These are phyloP conservation scores for Fraxinus velutina DNA, from an alignment of 305 asterid species.

Conservation along the genomic window DNA sequence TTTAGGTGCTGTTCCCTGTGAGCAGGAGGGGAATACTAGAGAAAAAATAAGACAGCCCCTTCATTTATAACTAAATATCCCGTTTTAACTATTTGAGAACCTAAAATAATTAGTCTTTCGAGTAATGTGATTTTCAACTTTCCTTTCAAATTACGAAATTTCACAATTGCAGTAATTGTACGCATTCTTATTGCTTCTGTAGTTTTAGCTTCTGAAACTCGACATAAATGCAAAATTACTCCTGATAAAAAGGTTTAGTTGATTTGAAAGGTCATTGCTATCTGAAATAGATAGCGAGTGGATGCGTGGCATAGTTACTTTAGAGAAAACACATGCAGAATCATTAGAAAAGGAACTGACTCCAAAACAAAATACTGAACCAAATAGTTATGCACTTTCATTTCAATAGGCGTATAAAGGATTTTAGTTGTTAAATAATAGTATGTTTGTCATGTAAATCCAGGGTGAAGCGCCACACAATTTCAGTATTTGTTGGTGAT, in stretches of 20 bases:
- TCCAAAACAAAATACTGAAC: neutral
- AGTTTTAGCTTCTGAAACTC: neutral
- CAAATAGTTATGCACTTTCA: neutral
- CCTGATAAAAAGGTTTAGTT: neutral
- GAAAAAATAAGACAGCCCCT: neutral
- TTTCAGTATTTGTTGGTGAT: constrained; percentile 94
- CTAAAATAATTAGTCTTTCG: neutral
- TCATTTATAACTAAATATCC: neutral
- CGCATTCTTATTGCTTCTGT: neutral
- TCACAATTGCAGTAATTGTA: neutral
- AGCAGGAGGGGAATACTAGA: neutral
- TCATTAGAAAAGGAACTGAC: neutral
- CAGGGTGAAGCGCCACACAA: constrained; percentile 78
- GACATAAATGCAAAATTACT: neutral
- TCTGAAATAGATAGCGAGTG: neutral
- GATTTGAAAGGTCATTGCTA: neutral
- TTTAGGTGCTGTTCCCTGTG: neutral
- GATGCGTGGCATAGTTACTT: neutral
- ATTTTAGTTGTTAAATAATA: neutral
- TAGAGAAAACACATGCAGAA: neutral
- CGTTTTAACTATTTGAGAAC: neutral
- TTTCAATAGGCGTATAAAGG: neutral
- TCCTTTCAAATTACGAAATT: neutral
- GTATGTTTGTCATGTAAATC: constrained; percentile 18
- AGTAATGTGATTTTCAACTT: neutral